Evolutionary conservation across 2,329 filamentous ascomycete genomes (phyloP).

Genomic region (Hypoxylon sp.): DNA sequence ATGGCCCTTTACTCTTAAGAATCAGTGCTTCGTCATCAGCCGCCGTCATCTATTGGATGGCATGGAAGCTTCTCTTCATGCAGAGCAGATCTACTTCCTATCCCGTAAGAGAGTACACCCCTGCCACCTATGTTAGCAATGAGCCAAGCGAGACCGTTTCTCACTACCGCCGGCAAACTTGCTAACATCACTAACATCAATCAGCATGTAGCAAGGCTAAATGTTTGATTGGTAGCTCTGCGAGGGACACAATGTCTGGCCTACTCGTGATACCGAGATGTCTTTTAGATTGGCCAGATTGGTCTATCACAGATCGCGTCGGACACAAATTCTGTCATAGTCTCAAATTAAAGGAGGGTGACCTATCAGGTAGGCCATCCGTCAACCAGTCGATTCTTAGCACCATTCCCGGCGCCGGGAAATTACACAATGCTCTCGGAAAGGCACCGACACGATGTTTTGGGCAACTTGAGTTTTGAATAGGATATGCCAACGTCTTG

Average conservation of each 20-base stretch:
- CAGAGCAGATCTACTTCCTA: slow-evolving; percentile 29
- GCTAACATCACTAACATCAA: background rate
- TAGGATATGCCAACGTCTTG: background rate
- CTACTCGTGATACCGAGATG: slow-evolving; percentile 20
- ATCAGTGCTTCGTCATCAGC: slow-evolving; percentile 31
- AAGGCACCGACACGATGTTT: slow-evolving; percentile 5
- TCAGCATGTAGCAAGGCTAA: slow-evolving; percentile 18
- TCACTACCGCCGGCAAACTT: slow-evolving; percentile 8
- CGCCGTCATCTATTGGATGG: slow-evolving; percentile 31
- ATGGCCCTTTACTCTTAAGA: slow-evolving; percentile 17
- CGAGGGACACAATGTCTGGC: slow-evolving; percentile 27
- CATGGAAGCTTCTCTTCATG: slow-evolving; percentile 30
- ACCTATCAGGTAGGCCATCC: slow-evolving; percentile 15
- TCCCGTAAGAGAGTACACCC: background rate
- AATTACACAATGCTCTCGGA: slow-evolving; percentile 32
- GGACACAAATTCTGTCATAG: slow-evolving; percentile 19
- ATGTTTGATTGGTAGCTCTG: slow-evolving; percentile 41
- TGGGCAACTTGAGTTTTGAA: slow-evolving; percentile 1
- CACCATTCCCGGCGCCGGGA: slow-evolving; percentile 17
- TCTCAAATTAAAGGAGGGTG: slow-evolving; percentile 30
- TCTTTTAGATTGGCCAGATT: slow-evolving; percentile 31
- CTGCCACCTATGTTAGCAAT: background rate
- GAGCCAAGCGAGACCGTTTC: slow-evolving; percentile 3
- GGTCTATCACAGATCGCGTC: slow-evolving; percentile 13
- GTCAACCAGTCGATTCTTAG: slow-evolving; percentile 18